Conservation (phyloP, 75 land plant genomes). For the Pseudotsuga menziesii region DNA sequence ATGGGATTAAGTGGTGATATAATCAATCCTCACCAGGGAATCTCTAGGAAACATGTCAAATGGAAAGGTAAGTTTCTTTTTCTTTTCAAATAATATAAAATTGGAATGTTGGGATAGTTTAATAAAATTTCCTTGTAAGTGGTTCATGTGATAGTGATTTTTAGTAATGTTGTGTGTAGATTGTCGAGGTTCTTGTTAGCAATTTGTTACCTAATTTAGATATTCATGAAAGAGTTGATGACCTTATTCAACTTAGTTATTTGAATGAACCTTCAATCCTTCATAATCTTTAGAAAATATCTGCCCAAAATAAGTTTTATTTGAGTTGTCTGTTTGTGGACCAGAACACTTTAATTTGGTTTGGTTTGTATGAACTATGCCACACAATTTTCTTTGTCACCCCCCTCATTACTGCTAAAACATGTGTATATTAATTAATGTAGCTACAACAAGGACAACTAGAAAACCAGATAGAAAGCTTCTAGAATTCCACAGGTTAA, state of each 20-base stretch:
- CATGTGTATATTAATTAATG: conserved; percentile 70
- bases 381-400: background rate
- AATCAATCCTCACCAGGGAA: conserved; percentile 46
- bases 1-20: conserved; percentile 67
- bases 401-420: conserved; percentile 9
- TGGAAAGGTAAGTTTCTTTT: conserved; percentile 49
- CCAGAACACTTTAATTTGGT: background rate
- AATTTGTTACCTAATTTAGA: conserved; percentile 78
- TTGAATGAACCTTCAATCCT: conserved; percentile 93
- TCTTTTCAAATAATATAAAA: background rate
- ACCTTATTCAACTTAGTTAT: conserved; percentile 96
- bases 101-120: background rate
- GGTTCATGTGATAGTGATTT: background rate
- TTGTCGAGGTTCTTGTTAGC: conserved; percentile 42
- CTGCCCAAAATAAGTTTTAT: conserved; percentile 66
- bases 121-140: background rate
- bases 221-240: conserved; percentile 94
- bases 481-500: too few species aligned
- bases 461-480: too few species aligned
- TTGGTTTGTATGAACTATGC: background rate
- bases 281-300: conserved; percentile 77
- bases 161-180: conserved; percentile 22
- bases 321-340: conserved; percentile 37
- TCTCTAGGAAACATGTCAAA: conserved; percentile 51
- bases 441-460: too few species aligned